These are phyloP conservation scores for Paraglomus occultum DNA, from an alignment of 192 early-diverging fungal genomes.

Conservation along the genomic window DNA sequence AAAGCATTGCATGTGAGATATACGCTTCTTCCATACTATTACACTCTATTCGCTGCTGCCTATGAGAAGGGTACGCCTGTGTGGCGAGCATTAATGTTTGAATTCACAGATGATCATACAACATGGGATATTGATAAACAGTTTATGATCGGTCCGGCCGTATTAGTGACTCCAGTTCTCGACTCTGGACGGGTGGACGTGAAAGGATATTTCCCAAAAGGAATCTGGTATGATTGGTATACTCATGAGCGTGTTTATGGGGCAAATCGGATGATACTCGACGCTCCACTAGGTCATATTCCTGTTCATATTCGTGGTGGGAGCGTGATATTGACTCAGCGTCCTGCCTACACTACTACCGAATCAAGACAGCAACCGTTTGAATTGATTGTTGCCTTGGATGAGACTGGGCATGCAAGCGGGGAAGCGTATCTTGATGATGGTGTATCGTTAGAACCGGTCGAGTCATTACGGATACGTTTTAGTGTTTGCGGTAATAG, in stretches of 20 bases:
- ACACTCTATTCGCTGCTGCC: slow-evolving; percentile 52
- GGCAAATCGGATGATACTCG: slow-evolving; percentile 37
- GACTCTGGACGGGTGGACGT: slow-evolving; percentile 47
- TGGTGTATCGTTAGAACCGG: slow-evolving; percentile 33
- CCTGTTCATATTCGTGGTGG: slow-evolving; percentile 64
- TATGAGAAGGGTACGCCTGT: slow-evolving; percentile 52
- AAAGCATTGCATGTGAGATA: slow-evolving; percentile 57
- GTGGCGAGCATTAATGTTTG: slow-evolving; percentile 54
- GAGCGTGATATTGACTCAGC: slow-evolving; percentile 52
- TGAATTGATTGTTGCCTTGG: slow-evolving; percentile 55
- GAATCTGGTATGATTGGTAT: slow-evolving; percentile 64
- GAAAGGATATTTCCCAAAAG: slow-evolving; percentile 59
- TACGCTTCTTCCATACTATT: slow-evolving; percentile 59
- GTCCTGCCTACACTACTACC: slow-evolving; percentile 45
- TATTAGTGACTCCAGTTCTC: slow-evolving; percentile 64
- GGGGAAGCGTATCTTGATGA: slow-evolving; percentile 64
- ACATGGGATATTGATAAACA: slow-evolving; percentile 53
- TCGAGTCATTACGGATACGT: too few relatives aligned
- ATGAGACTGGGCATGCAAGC: slow-evolving; percentile 40
- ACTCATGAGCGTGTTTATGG: slow-evolving; percentile 29
- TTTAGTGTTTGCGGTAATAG: too few relatives aligned
- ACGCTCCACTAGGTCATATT: slow-evolving; percentile 51
- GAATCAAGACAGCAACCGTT: slow-evolving; percentile 44
- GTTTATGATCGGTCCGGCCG: slow-evolving; percentile 54
- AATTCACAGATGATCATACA: slow-evolving; percentile 39